Percentiles rank a stretch among this genome's conserved stretches.
Evolutionary conservation across 495 filamentous ascomycete species (phyloP).

Genomic region (Copromyces sp.): DNA sequence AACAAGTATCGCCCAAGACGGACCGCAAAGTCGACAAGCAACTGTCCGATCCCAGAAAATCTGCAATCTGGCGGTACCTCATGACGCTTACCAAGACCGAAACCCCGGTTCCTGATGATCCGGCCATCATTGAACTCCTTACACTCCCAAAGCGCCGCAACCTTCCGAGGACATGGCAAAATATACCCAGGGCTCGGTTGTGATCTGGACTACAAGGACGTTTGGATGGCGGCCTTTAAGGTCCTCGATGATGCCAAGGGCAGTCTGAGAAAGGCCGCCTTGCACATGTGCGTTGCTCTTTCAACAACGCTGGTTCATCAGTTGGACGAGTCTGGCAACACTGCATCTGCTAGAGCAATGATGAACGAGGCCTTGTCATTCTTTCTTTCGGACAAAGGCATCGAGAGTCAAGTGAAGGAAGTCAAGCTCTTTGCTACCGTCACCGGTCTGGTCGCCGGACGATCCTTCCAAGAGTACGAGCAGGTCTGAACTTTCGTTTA

Average conservation of each 20-base stretch:
- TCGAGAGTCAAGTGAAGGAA: constrained; percentile 79
- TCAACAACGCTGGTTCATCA: constrained; percentile 73
- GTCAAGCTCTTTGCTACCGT: constrained; percentile 43
- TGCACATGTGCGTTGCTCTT: constrained; percentile 69
- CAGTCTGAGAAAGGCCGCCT: constrained; percentile 69
- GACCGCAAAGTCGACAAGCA: neutral
- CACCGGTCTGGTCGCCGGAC: too few relatives aligned
- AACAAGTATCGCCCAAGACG: neutral
- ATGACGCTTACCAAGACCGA: neutral
- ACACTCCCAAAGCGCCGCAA: neutral
- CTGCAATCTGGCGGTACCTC: neutral
- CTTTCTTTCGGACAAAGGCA: constrained; percentile 71
- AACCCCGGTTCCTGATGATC: neutral
- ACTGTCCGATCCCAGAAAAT: neutral
- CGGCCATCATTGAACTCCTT: neutral
- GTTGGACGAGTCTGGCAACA: constrained; percentile 68
- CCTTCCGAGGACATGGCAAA: neutral
- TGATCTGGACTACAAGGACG: constrained; percentile 72
- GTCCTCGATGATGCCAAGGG: constrained; percentile 92
- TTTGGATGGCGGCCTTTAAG: constrained; percentile 75
- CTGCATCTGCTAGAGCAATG: constrained; percentile 63
- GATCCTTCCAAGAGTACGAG: too few relatives aligned
- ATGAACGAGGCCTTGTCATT: constrained; percentile 74
- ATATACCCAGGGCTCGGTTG: constrained; percentile 41
- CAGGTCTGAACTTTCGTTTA: too few relatives aligned